Base-by-base conservation (phyloP, 1,284 basidiomycete species). In the Melampsora allii-populina region DNA sequence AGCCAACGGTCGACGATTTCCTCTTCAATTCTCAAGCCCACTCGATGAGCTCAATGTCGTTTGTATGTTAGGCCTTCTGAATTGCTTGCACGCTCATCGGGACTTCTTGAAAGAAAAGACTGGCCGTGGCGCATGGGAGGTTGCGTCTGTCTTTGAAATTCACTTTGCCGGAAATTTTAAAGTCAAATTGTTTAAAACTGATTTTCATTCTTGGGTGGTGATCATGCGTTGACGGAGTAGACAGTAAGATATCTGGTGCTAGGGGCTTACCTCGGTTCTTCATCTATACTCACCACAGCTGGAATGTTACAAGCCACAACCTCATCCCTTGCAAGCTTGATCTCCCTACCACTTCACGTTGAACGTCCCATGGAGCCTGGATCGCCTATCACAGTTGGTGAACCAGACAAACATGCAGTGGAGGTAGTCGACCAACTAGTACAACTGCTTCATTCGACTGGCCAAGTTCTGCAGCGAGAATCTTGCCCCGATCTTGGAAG, bases 21-120 rank as follows among this genome's bases (percentile, higher is more conserved):
- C 67, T 21, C 48, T 69, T 58, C 67, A 69, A 50, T 69, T 69
- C 61, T 69, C 67, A 10, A 69, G 67, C 31, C 60, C 39, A 39
- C 36, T 69, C 29, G 67, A 69, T 39, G 67, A 69, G 33, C 61
- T 69, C 14, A 69, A 69, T 59, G 60, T 69, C 29, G 33, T 69
- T 10, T 59, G 56, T 33, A 50, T 46, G 60, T 39, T 69, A 17
- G 59, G 59, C 27, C 60, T 69, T 29, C 24, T 69, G 46, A 59
- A 69, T 39, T 59, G 67, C 29, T 63, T 69, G 9, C 59, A 69
- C 27, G 45, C 17, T 33, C 61, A 69, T 63, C 59, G 61, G 48
- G 42, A 63, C 19, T 61, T 69, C 59, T 48, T 69, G 21, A 53
- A 39, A 39, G 27, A 48, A 42, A 69, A 61, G 31, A 69, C 67